Conservation (phyloP, 1,284 basidiomycete species). For the Ceratobasidium sp. region DNA sequence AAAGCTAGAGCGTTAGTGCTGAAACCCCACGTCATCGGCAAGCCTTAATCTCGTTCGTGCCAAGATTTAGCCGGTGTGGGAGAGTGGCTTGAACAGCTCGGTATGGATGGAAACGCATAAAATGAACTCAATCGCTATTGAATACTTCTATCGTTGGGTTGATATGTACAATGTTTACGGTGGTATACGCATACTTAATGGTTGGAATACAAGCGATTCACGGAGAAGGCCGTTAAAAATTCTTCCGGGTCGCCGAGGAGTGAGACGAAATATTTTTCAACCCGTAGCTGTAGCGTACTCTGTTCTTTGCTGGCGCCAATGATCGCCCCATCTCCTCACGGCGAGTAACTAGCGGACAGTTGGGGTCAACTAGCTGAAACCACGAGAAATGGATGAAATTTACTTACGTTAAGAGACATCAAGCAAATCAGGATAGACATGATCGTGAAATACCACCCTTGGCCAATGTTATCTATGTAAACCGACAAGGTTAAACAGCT, state of each 20-base stretch:
- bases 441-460: slow-evolving; percentile 40
- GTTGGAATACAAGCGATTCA: not conserved
- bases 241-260: not conserved
- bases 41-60: not conserved
- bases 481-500: not conserved
- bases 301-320: slow-evolving; percentile 30
- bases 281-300: slow-evolving; percentile 6
- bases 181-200: slow-evolving; percentile 11
- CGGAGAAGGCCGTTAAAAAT: not conserved
- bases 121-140: not conserved
- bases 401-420: slow-evolving; percentile 36
- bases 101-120: too few species aligned
- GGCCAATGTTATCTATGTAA: slow-evolving; percentile 33
- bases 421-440: slow-evolving; percentile 25
- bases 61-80: not conserved
- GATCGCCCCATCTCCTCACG: slow-evolving; percentile 27
- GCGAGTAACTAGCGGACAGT: slow-evolving; percentile 14
- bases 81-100: not conserved
- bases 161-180: slow-evolving; percentile 13
- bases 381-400: not conserved
- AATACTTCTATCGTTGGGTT: not conserved
- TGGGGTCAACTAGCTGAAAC: not conserved
- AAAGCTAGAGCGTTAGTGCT: not conserved
- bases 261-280: not conserved
- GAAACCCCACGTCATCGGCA: not conserved